Evolutionary conservation across 2,329 filamentous ascomycete genomes (phyloP), one percentile per base, ranked within the genome.

Genomic region (Rutstroemia sp.): DNA sequence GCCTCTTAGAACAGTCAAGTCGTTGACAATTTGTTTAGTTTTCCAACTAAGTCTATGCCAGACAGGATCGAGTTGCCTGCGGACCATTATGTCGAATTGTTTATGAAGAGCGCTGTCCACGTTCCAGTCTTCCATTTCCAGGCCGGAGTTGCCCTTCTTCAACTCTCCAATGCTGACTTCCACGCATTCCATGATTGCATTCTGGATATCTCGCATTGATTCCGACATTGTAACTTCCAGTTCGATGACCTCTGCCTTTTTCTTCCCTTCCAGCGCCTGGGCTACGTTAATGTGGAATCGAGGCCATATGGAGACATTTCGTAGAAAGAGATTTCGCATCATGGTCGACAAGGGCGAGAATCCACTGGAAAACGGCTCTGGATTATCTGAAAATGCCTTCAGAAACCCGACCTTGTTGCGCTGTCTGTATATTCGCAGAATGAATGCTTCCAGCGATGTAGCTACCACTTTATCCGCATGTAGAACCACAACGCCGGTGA

Each of bases 111-210:
- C 92, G 67, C 89, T 96, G 70, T 97, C 92, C 17, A 96, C 77
- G 50, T 90, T 96, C 92, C 92, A 97, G 67, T 96, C 92, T 58
- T 95, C 92, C 84, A 97, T 92, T 64, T 97, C 92, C 6, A 99
- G 76, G 2, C 91, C 92, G 1, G 84, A 81, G 67, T 96, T 97
- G 17, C 84, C 82, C 73, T 95, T 97, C 70, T 92, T 95, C 45
- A 99, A 79, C 72, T 99, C 94, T 55, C 88, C 84, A 62, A 99
- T 94, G 68, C 91, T 96, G 63, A 90, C 86, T 71, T 97, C 92
- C 17, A 99, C 92, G 68, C 94, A 99, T 69, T 97, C 92, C 72
- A 99, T 82, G 58, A 97, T 87, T 25, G 94, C 92, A 61, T 89
- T 92, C 68, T 99, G 94, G 42, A 99, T 96, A 44, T 91, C 85